These are phyloP conservation scores for Talaromyces nanjingensis DNA, from an alignment of 495 filamentous ascomycete species.

Conservation along the genomic window DNA sequence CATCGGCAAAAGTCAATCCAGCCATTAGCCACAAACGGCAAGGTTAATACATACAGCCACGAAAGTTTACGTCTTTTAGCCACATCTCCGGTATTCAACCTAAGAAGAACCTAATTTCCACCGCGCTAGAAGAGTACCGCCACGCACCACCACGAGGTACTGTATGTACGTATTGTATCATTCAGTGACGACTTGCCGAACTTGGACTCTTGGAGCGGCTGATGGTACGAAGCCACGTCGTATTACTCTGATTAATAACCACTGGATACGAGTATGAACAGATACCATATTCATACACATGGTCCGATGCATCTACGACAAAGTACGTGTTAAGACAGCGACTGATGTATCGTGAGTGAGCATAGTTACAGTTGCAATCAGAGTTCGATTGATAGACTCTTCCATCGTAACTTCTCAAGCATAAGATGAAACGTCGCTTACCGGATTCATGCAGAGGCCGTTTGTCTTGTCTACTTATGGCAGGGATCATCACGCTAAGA, in stretches of 20 bases:
- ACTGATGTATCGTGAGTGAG: not conserved
- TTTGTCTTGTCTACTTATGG: not conserved
- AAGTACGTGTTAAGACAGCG: not conserved
- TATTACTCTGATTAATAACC: not conserved
- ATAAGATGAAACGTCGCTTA: constrained; percentile 4
- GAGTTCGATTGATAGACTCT: too few species aligned
- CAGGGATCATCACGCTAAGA: not conserved
- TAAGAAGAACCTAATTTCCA: not conserved
- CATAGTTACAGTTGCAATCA: not conserved
- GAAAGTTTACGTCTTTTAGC: not conserved
- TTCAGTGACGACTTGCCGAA: not conserved
- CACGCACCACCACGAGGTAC: not conserved
- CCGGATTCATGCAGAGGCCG: not conserved
- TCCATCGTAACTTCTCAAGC: not conserved
- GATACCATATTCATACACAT: too few species aligned
- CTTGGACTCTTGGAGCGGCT: not conserved
- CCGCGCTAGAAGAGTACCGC: not conserved
- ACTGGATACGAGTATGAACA: not conserved
- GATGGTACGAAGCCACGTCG: not conserved
- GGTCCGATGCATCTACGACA: too few species aligned
- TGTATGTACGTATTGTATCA: not conserved
- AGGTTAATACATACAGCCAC: not conserved
- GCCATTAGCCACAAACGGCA: not conserved
- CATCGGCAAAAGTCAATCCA: too few species aligned
- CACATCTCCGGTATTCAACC: not conserved